Conservation (phyloP, 495 filamentous ascomycete genomes). For the Beverwykella pulmonaria region DNA sequence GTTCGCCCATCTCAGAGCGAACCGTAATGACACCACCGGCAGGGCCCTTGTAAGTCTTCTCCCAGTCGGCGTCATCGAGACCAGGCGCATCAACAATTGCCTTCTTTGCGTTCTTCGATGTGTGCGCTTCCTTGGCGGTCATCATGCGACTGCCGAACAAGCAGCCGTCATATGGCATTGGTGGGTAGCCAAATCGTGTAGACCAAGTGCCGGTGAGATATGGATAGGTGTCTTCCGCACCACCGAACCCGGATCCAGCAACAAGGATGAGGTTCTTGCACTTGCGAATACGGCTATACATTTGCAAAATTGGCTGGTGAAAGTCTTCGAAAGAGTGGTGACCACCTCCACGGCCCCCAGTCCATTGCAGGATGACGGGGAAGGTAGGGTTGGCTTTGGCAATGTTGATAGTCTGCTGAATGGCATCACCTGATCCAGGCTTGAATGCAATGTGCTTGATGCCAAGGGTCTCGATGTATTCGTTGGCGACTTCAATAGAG, state of each 20-base stretch:
- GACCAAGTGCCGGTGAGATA: conserved; percentile 91
- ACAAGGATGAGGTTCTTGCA: conserved; percentile 85
- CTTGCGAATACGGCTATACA: conserved; percentile 83
- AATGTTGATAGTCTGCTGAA: conserved; percentile 88
- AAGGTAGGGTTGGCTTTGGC: conserved; percentile 88
- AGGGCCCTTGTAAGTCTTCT: conserved; percentile 91
- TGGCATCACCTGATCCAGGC: conserved; percentile 85
- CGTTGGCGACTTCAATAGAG: conserved; percentile 88
- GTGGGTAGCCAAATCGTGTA: conserved; percentile 77
- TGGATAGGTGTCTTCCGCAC: conserved; percentile 87
- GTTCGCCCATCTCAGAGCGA: conserved; percentile 97
- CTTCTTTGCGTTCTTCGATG: conserved; percentile 88
- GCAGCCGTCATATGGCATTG: conserved; percentile 92
- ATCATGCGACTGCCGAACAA: conserved; percentile 92
- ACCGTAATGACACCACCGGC: conserved; percentile 97
- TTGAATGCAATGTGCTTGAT: conserved; percentile 96
- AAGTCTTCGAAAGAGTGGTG: conserved; percentile 97
- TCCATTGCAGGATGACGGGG: conserved; percentile 92
- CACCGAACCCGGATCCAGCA: conserved; percentile 90
- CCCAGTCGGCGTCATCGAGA: conserved; percentile 87
- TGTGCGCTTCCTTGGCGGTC: conserved; percentile 93
- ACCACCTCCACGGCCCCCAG: conserved; percentile 88
- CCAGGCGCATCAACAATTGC: conserved; percentile 91
- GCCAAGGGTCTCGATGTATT: conserved; percentile 91
- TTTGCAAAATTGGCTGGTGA: conserved; percentile 86